Evolutionary conservation across 108 stramenopile genomes (phyloP).

Genomic region (Fistulifera pelliculosa): DNA sequence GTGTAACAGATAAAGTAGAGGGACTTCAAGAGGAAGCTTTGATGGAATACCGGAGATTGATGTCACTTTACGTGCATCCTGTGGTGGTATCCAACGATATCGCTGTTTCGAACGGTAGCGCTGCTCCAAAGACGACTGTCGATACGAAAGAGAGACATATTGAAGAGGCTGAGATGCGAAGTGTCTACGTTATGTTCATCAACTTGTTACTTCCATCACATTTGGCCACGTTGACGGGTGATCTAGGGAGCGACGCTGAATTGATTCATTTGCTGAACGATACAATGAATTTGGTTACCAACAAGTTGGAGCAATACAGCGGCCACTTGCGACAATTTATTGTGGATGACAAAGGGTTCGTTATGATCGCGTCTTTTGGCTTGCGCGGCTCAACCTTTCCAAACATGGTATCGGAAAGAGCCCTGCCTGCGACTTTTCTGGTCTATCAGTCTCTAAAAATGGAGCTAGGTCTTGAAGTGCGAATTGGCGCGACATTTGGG

Average conservation of each 20-base stretch:
- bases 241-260: constrained; percentile 8
- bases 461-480: constrained; percentile 46
- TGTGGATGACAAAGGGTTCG: constrained; percentile 72
- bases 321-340: constrained; percentile 75
- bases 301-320: constrained; percentile 31
- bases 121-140: constrained; percentile 9
- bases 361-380: constrained; percentile 72
- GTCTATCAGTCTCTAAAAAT: constrained; percentile 43
- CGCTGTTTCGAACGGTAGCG: constrained; percentile 22
- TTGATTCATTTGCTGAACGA: constrained; percentile 42
- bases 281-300: constrained; percentile 51
- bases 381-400: constrained; percentile 64
- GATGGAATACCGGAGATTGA: constrained; percentile 24
- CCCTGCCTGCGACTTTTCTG: constrained; percentile 41
- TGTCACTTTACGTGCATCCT: constrained; percentile 66
- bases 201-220: constrained; percentile 19
- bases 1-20: constrained; percentile 19
- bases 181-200: constrained; percentile 57
- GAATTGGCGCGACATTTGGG: constrained; percentile 59
- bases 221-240: constrained; percentile 1
- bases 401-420: constrained; percentile 53
- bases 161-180: constrained; percentile 59
- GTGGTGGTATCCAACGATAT: constrained; percentile 55
- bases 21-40: constrained; percentile 28
- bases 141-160: constrained; percentile 32